These are phyloP conservation scores for Tulasnella sp. DNA, from an alignment of 768 basidiomycete species.

Conservation along the genomic window DNA sequence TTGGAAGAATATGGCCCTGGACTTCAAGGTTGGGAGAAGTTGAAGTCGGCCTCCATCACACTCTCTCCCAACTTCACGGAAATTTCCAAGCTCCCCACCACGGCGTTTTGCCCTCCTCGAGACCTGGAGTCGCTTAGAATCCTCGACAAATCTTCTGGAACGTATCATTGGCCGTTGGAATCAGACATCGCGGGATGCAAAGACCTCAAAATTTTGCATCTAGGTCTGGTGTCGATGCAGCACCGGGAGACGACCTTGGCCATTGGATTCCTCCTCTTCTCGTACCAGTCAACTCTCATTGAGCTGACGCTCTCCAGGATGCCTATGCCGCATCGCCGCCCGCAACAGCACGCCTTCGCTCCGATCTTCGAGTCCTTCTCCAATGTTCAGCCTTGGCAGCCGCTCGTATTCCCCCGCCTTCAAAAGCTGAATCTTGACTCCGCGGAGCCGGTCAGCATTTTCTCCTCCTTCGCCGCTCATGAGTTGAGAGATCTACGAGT, in stretches of 20 bases:
- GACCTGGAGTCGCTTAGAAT: constrained; percentile 25
- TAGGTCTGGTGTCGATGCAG: constrained; percentile 19
- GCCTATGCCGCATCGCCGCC: background rate
- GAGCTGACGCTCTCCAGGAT: constrained; percentile 21
- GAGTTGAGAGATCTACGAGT: constrained; percentile 24
- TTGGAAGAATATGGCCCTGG: constrained; percentile 29
- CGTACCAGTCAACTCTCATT: constrained; percentile 30
- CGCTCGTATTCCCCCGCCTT: constrained; percentile 25
- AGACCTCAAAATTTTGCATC: constrained; percentile 27
- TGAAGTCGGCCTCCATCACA: constrained; percentile 21
- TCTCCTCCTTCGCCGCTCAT: constrained; percentile 27
- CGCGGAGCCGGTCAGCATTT: constrained; percentile 16
- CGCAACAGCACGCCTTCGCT: background rate
- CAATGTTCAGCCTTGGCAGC: background rate
- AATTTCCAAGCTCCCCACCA: constrained; percentile 20
- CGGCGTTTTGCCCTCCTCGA: constrained; percentile 29
- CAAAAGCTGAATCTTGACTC: constrained; percentile 19
- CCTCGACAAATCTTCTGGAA: constrained; percentile 17
- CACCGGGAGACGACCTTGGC: constrained; percentile 21
- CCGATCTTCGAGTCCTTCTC: constrained; percentile 6
- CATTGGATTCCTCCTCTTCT: constrained; percentile 27
- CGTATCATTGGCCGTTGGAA: constrained; percentile 27
- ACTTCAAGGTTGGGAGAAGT: constrained; percentile 24
- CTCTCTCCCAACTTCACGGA: constrained; percentile 26
- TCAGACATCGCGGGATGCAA: constrained; percentile 30